Evolutionary conservation across 2,329 filamentous ascomycete species (phyloP), one percentile per base, ranked within the genome.

Genomic region (Chaetomiaceae sp.): DNA sequence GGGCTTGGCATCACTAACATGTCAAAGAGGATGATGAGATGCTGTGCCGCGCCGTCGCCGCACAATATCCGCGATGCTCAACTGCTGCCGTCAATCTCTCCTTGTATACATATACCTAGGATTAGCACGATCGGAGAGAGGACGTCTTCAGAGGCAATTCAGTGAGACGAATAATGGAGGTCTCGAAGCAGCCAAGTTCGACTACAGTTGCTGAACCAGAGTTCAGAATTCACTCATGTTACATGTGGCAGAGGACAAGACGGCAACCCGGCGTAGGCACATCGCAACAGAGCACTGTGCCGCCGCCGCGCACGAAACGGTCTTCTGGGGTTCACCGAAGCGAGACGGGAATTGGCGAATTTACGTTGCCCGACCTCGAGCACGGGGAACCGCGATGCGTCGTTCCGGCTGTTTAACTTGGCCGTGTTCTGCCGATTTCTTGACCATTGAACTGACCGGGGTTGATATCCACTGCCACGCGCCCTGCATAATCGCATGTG

Each of bases 1-100:
- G 53, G 49, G n/a, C n/a, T n/a, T n/a, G n/a, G n/a, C n/a, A n/a
- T n/a, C 52, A 51, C 44, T 42, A 20, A 40, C 30, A 18, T 37
- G 5, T 32, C 36, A 32, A 14, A n/a, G 23, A 13, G 27, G 21
- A 27, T 27, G n/a, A n/a, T n/a, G 30, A 44, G 29, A 30, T 30
- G 27, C 41, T 13, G 40, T n/a, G 30, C 7, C 32, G 32, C 32
- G 11, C 16, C 13, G 32, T n/a, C 7, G 4, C 16, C 7, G 9
- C 32, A 34, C 32, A 34, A 34, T 4, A 34, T 34, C 13, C 6
- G 3, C 13, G 11, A n/a, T 5, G 32, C n/a, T n/a, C n/a, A n/a
- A n/a, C n/a, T n/a, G n/a, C n/a, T n/a, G n/a, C n/a, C n/a, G n/a
- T n/a, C n/a, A n/a, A n/a, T n/a, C n/a, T n/a, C n/a, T n/a, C n/a